A percentile compares a stretch with the other conserved stretches of the same genome.
These are phyloP conservation scores for Hebeloma cylindrosporum DNA, from an alignment of 768 basidiomycete genomes.

Conservation along the genomic window DNA sequence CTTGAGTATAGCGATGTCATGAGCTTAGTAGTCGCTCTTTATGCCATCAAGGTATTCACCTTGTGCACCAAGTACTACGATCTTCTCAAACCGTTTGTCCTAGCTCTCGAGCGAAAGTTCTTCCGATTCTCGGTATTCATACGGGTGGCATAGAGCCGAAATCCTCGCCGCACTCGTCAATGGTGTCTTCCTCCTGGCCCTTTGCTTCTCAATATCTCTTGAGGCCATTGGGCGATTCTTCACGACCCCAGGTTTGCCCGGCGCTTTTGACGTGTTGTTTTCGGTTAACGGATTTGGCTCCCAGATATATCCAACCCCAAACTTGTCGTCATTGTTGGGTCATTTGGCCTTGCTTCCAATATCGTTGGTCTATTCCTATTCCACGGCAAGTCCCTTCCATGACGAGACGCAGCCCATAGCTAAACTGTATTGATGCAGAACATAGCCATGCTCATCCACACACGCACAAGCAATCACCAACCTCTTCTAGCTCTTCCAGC, in stretches of 20 bases:
- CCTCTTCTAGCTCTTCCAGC: conserved; percentile 34
- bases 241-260: conserved; percentile 64
- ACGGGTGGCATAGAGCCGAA: conserved; percentile 99
- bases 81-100: conserved; percentile 4
- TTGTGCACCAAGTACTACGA: not conserved
- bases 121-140: conserved; percentile 80
- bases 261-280: conserved; percentile 1
- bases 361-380: conserved; percentile 92
- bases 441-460: conserved; percentile 68
- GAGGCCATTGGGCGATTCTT: conserved; percentile 94
- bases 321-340: conserved; percentile 88
- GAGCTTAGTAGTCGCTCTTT: conserved; percentile 92
- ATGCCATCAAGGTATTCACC: conserved; percentile 52
- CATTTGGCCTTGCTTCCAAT: conserved; percentile 86
- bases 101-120: conserved; percentile 63
- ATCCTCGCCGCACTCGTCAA: conserved; percentile 94
- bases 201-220: conserved; percentile 93
- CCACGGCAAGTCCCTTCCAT: conserved; percentile 61
- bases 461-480: conserved; percentile 39
- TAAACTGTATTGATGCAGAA: conserved; percentile 38
- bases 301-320: conserved; percentile 87
- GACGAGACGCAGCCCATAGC: not conserved
- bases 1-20: conserved; percentile 78
- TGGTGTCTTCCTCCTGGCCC: conserved; percentile 93
- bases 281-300: not conserved